Evolutionary conservation across 345 rosid species (phyloP).

Genomic region (Eutrema japonicum): DNA sequence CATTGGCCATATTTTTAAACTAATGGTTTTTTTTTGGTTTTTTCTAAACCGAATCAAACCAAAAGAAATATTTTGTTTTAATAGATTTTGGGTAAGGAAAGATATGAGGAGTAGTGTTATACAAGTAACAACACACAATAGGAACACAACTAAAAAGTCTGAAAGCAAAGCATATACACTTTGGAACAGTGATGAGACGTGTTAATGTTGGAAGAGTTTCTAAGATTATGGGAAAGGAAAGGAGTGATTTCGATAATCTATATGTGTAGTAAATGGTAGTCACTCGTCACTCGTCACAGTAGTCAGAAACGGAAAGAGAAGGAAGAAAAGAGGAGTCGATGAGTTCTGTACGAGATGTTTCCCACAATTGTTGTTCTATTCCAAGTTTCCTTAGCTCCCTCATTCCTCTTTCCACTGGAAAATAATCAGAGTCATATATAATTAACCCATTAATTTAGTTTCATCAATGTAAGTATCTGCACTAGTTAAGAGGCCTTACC

Average conservation of each 20-base stretch:
- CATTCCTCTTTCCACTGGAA: conserved; percentile 82
- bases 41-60: not conserved
- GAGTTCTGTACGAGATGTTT: conserved; percentile 74
- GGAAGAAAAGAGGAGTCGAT: conserved; percentile 48
- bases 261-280: conserved; percentile 1
- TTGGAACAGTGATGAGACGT: conserved; percentile 1
- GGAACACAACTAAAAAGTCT: conserved; percentile 17
- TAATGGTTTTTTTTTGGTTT: not conserved
- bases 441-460: not conserved
- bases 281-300: conserved; percentile 32
- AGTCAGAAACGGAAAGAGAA: conserved; percentile 42
- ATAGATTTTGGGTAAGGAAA: not conserved
- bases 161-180: conserved; percentile 3
- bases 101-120: not conserved
- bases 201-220: not conserved
- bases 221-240: not conserved
- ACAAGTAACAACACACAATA: conserved; percentile 15
- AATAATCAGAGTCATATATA: not conserved
- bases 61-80: too few species aligned
- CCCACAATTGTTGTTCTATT: conserved; percentile 92
- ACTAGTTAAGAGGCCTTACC: conserved; percentile 46
- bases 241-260: not conserved
- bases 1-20: not conserved
- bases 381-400: conserved; percentile 82
- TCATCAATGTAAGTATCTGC: not conserved